Base-by-base conservation (phyloP, 768 basidiomycete species). In the Leucogyrophana mollusca region DNA sequence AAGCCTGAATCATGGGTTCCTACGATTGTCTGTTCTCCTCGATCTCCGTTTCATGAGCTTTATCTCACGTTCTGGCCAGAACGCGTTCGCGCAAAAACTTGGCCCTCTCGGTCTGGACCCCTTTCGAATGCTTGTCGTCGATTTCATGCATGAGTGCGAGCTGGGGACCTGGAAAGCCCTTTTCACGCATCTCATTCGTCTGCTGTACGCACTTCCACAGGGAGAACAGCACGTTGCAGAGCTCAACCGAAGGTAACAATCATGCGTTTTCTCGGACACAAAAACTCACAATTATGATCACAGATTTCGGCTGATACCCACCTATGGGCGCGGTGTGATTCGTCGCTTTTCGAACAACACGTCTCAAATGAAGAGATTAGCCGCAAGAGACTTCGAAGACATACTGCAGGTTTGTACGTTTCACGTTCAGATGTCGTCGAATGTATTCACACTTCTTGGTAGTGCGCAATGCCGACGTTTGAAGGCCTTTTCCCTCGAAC, bases 61-160 rank as follows among this genome's bases (percentile, higher is more conserved):
- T 7, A 30, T 7, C 6, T 37, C n/a, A n/a, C 9, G 4, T 36
- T 42, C 9, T 13, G 13, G 13, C 27, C 42, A 72, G 71, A 72
- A 69, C 43, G 54, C 62, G 2, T 67, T 71, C 48, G 68, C 65
- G 1, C 34, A 43, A 0, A 25, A 43, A 11, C 45, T 67, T 2
- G 33, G 36, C 1, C 10, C 22, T 3, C 45, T 55, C 10, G 50
- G 47, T 0, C 59, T 64, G 16, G 49, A 66, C 34, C 32, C 55
- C 4, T 69, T 54, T 43, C 14, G 2, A 0, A 61, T 68, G 43
- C 55, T 73, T 2, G 56, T 62, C 0, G 54, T 58, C 0, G 72
- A 75, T 42, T 32, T 73, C 27, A 44, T 75, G 60, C 70, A 71
- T 37, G 66, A 70, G 40, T 52, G 62, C 24, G 70, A 71, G 36